phyloP scores from a whole-genome alignment of 306 rosid species.

The Lablab purpureus region DNA sequence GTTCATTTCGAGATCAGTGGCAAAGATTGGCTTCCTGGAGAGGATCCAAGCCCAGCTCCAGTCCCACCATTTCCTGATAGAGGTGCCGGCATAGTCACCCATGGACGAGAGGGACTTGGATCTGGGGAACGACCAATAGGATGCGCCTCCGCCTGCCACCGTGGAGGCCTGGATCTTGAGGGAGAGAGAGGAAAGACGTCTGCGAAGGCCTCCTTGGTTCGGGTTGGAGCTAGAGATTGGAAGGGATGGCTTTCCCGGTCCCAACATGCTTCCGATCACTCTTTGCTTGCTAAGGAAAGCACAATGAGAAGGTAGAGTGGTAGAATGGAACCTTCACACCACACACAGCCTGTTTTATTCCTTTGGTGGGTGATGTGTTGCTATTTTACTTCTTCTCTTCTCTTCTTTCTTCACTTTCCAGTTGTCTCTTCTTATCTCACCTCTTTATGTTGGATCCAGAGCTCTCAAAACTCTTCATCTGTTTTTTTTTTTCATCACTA shows the following conservation, averaged over 20 bases:
- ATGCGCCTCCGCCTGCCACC: conserved; percentile 38
- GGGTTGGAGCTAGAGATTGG: conserved; percentile 53
- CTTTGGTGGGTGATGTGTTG: conserved; percentile 41
- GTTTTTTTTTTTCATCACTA: too few relatives aligned
- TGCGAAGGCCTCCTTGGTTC: conserved; percentile 55
- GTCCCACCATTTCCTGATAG: conserved; percentile 79
- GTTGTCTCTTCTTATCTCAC: not conserved
- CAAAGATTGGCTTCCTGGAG: conserved; percentile 73
- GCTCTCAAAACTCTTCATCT: too few relatives aligned
- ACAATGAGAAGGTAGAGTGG: conserved; percentile 7
- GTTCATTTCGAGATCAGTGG: conserved; percentile 86
- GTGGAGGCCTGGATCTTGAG: conserved; percentile 64
- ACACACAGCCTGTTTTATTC: conserved; percentile 87
- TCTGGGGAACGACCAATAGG: conserved; percentile 69
- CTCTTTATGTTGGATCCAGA: too few relatives aligned
- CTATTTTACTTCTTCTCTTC: conserved; percentile 22
- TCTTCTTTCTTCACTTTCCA: not conserved
- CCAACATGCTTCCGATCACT: too few relatives aligned
- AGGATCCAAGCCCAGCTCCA: conserved; percentile 86
- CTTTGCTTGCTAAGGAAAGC: too few relatives aligned
- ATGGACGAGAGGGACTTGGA: conserved; percentile 74
- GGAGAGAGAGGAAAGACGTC: conserved; percentile 78
- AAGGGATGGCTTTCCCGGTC: conserved; percentile 49
- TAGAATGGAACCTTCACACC: conserved; percentile 62
- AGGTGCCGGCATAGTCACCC: conserved; percentile 70